phyloP scores from a whole-genome alignment of 257 asterid species.

The Solanum gracilifrons region DNA sequence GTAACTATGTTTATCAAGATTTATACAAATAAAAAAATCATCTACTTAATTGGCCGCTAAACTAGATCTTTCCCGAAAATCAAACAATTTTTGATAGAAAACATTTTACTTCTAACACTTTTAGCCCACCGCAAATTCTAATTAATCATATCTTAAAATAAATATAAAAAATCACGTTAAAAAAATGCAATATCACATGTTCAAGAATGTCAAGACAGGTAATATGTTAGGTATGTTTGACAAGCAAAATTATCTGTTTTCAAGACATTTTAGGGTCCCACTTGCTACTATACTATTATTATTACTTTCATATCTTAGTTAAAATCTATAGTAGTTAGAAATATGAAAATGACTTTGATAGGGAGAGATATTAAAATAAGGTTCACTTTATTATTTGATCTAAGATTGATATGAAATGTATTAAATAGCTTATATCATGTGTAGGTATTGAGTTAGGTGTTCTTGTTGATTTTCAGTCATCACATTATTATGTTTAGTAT shows the following conservation, averaged over 20 bases:
- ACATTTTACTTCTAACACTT: not conserved
- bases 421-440: not conserved
- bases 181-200: not conserved
- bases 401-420: not conserved
- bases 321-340: not conserved
- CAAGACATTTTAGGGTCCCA: not conserved
- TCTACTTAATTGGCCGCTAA: too few relatives aligned
- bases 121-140: too few relatives aligned
- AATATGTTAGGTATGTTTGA: not conserved
- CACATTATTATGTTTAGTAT: not conserved
- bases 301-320: not conserved
- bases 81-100: not conserved
- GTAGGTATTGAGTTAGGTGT: not conserved
- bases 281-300: not conserved
- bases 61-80: too few relatives aligned
- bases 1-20: too few relatives aligned
- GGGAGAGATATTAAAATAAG: not conserved
- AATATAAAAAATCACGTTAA: too few relatives aligned
- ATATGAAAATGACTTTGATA: not conserved
- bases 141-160: too few relatives aligned
- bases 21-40: too few relatives aligned
- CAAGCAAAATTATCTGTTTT: not conserved
- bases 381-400: not conserved
- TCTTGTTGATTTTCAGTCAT: not conserved
- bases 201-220: not conserved